Base-by-base conservation (phyloP, 192 early-diverging fungal genomes). In the Coemansia sp. region DNA sequence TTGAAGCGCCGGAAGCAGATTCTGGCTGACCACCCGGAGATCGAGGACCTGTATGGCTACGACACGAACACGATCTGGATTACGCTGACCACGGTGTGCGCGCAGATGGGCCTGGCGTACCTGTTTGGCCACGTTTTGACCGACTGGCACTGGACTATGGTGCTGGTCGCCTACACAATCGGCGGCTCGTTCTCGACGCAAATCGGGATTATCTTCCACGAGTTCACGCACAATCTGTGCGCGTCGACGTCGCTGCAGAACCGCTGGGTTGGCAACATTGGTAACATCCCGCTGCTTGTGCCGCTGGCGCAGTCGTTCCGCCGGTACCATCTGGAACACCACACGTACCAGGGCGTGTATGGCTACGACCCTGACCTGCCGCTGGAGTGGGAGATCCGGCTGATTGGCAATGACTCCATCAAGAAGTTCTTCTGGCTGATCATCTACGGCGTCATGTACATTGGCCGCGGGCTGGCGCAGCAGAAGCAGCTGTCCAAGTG, bases 351-450 rank as follows among this genome's bases (percentile, higher is more conserved):
- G 76, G 95, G 95, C 14, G 93, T 96, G 11, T 83, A 86, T 20
- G 93, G 92, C 14, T 84, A 89, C 62, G 95, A 98, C 62, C 89
- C 92, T 43, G 95, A 98, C 64, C 81, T 98, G 21, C 95, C 95
- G 5, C 77, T 91, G 7, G 84, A 90, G 42, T 85, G 89, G 81
- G 93, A 98, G 71, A 84, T 82, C 64, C 81, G 80, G 23, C 62
- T 95, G 46, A 85, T 90, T 50, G 78, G 80, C 7, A 86, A 86
- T 43, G 84, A 84, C 55, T 72, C 82, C 7, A 49, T 84, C 21
- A 60, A 78, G n/a, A 90, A 90, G 75, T 70, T 87, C 22, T 62
- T 88, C 4, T 90, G 88, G 88, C 75, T 90, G 31, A 82, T 90
- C 60, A 85, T 90, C 65, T 91, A 90, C 79, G 88, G 89, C 14